Percentiles rank a stretch among this genome's conserved stretches.
These are phyloP conservation scores for Clausena lansium DNA, from an alignment of 345 rosid genomes.

Conservation along the genomic window DNA sequence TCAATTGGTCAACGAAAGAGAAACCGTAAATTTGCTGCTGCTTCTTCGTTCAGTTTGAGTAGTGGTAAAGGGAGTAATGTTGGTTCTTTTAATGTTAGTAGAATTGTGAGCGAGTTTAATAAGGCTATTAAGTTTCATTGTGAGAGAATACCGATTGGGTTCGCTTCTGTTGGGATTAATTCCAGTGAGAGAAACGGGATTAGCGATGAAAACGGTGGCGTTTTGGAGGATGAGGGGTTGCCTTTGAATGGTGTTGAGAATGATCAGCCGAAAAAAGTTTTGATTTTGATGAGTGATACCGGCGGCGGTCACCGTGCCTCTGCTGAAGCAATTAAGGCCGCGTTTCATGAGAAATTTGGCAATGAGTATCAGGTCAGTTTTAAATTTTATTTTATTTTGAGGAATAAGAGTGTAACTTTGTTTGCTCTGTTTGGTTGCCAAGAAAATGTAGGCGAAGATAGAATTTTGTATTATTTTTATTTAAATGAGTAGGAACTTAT, in stretches of 20 bases:
- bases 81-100: conserved; percentile 38
- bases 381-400: not conserved
- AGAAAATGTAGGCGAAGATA: not conserved
- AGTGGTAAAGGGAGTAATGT: conserved; percentile 30
- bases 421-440: conserved; percentile 12
- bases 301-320: conserved; percentile 99
- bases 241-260: conserved; percentile 49
- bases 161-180: conserved; percentile 62
- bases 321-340: conserved; percentile 93
- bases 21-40: conserved; percentile 37
- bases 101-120: conserved; percentile 62
- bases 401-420: not conserved
- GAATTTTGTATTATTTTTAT: not conserved
- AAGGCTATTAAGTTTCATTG: conserved; percentile 62
- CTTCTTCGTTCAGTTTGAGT: conserved; percentile 49
- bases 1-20: conserved; percentile 24
- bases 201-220: conserved; percentile 50
- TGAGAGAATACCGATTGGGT: conserved; percentile 74
- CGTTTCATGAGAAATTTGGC: conserved; percentile 81
- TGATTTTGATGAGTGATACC: conserved; percentile 99
- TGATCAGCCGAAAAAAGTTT: conserved; percentile 65
- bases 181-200: conserved; percentile 48
- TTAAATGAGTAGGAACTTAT: not conserved
- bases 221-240: conserved; percentile 57
- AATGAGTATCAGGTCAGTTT: conserved; percentile 85